Base-by-base conservation (phyloP, 148 eudicot species). In the Spergularia marina region DNA sequence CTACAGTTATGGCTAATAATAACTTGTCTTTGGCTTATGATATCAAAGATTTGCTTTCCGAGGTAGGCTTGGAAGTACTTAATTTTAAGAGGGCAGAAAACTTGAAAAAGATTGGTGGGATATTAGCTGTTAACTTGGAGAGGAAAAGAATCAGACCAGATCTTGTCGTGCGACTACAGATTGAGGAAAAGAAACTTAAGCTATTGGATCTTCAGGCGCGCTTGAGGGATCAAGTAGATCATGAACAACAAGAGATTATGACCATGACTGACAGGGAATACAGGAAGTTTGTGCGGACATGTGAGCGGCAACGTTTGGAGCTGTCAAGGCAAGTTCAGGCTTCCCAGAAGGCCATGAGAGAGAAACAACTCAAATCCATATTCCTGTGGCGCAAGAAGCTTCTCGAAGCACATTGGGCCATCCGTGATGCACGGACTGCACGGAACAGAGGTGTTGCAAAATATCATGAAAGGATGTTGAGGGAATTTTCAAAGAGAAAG, bases 381-480 rank as follows among this genome's bases (percentile, higher is more conserved):
- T 89, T 95, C 70, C 89, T 85, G 72, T 95, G 99, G 99, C 96
- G 99, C 51, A 95, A 95, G 90, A 95, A 90, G 88, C 96, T 95
- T 79, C 89, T 92, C 53, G 99, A 95, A 85, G 84, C 94, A 36
- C 99, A 95, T 76, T 95, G 99, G 99, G 93, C 86, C 58, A 90
- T 92, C 55, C 94, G 99, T 75, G 99, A 95, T 87, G 97, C 97
- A 47, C 85, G 99, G 62, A 95, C 99, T 76, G 89, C 97, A 55
- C 97, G 97, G 40, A 95, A 95, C 74, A 87, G 97, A 79, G 99
- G 99, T 75, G 96, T 92, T 63, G 96, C 96, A 66, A 95, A 92
- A 76, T 95, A 95, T 79, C 99, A 95, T 78, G 99, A 95, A 75
- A 91, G 88, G 76, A 90, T 92, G 99, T 82, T 92, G 79, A 89